Evolutionary conservation across 2,329 filamentous ascomycete species (phyloP).

Genomic region (Geoglossum cookeanum): DNA sequence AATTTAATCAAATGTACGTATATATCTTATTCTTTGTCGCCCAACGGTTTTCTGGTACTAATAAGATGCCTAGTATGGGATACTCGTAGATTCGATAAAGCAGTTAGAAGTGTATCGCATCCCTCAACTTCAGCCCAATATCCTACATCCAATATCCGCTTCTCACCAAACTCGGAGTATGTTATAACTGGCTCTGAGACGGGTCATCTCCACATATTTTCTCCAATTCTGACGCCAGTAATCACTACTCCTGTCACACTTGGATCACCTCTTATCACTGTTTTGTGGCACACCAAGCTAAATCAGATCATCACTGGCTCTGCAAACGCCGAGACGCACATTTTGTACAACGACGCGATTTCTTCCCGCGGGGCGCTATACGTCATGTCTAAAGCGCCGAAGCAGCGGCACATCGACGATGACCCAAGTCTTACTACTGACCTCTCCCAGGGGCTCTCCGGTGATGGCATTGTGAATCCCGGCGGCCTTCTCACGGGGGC

Average conservation of each 20-base stretch:
- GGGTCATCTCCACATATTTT: slow-evolving; percentile 77
- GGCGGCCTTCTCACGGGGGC: slow-evolving; percentile 8
- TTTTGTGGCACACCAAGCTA: slow-evolving; percentile 82
- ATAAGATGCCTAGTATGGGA: slow-evolving; percentile 47
- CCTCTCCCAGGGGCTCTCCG: slow-evolving; percentile 59
- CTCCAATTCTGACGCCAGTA: slow-evolving; percentile 71
- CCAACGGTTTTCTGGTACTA: neutral
- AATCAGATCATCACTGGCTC: slow-evolving; percentile 94
- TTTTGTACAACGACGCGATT: slow-evolving; percentile 75
- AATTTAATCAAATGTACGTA: slow-evolving; percentile 54
- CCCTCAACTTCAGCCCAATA: slow-evolving; percentile 68
- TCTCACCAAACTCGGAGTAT: slow-evolving; percentile 65
- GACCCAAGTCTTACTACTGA: slow-evolving; percentile 76
- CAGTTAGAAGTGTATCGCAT: slow-evolving; percentile 62
- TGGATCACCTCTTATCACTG: slow-evolving; percentile 60
- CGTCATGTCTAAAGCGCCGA: slow-evolving; percentile 83
- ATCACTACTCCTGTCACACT: slow-evolving; percentile 78
- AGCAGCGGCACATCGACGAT: slow-evolving; percentile 89
- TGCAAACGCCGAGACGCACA: slow-evolving; percentile 71
- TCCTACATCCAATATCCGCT: slow-evolving; percentile 70
- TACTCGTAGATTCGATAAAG: slow-evolving; percentile 81
- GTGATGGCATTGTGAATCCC: slow-evolving; percentile 55
- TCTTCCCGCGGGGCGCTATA: slow-evolving; percentile 68
- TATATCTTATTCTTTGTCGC: neutral
- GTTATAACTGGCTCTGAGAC: slow-evolving; percentile 77